Base-by-base conservation (phyloP, 2,329 filamentous ascomycete genomes). In the Botrytis squamosa region DNA sequence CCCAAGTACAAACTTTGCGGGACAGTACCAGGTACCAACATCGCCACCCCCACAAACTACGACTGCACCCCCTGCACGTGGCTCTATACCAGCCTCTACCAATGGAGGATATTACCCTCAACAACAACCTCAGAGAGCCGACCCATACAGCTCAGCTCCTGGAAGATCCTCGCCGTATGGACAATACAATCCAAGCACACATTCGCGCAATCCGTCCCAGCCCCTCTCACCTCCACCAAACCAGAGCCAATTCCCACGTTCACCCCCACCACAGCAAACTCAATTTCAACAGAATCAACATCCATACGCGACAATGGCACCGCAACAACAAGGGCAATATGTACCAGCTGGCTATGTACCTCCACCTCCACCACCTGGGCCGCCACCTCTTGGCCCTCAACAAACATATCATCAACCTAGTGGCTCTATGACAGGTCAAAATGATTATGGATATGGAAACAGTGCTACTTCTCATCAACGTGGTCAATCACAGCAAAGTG, bases 341-440 rank as follows among this genome's bases (percentile, higher is more conserved):
- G 82, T 91, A 71, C 89, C 89, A 20, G 86, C 89, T 70, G 90
- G 90, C 7, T 92, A 91, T 80, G 86, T 92, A 40, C 90, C 89
- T 0, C 90, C 90, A 29, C 90, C 90, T 5, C 90, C 90, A 18
- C 90, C 90, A 0, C 90, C 90, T 1, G 88, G 89, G 3, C 89
- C 88, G 9, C 89, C 90, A 67, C 87, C 87, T 22, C 75, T 81
- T 40, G 85, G 80, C 74, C 84, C 86, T 7, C 83, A 85, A 66
- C 85, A 86, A 60, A 86, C 86, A n/a, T 90, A 88, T 79, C 79
- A 74, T 75, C 81, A 75, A 77, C 80, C 65, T 75, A 80, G 63
- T 73, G 79, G 66, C 84, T 84, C 81, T 82, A 83, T 73, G 12
- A 85, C 87, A 4, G 87, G 87, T 14, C 86, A 88, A 6, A 86